Conservation (phyloP, 2,329 filamentous ascomycete species). For the Aspergillus puulaauensis region DNA sequence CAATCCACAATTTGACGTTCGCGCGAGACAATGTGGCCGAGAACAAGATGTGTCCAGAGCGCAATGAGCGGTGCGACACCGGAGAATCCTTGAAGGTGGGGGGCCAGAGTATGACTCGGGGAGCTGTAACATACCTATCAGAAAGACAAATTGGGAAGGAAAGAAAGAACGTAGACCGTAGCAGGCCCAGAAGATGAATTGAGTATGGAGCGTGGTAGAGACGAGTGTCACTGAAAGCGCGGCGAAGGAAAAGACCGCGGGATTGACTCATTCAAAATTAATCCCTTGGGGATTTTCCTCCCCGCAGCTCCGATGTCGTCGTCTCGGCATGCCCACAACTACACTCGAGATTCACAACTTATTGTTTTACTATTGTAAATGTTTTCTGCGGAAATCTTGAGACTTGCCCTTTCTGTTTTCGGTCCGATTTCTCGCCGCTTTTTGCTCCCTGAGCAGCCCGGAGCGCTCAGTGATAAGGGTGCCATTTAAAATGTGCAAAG, state of each 20-base stretch:
- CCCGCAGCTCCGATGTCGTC: conserved; percentile 17
- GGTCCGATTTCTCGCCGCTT: too few relatives aligned
- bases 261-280: conserved; percentile 13
- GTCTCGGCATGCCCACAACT: background rate
- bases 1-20: too few relatives aligned
- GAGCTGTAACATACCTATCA: conserved; percentile 1
- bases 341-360: background rate
- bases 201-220: background rate
- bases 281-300: conserved; percentile 11
- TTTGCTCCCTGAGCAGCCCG: too few relatives aligned
- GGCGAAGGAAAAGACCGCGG: conserved; percentile 1
- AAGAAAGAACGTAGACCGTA: background rate
- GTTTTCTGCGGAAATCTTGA: too few relatives aligned
- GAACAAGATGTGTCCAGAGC: background rate
- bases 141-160: background rate
- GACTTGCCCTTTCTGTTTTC: too few relatives aligned
- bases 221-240: conserved; percentile 1
- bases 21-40: background rate
- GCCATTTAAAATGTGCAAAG: too few relatives aligned
- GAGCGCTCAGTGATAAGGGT: too few relatives aligned
- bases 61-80: conserved; percentile 3
- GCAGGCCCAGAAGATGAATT: background rate
- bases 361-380: background rate
- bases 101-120: background rate
- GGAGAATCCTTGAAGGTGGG: background rate